Percentiles rank a stretch among this genome's conserved stretches.
phyloP scores from a whole-genome alignment of 2,329 filamentous ascomycete genomes.

The Ophiosphaerella narmari region DNA sequence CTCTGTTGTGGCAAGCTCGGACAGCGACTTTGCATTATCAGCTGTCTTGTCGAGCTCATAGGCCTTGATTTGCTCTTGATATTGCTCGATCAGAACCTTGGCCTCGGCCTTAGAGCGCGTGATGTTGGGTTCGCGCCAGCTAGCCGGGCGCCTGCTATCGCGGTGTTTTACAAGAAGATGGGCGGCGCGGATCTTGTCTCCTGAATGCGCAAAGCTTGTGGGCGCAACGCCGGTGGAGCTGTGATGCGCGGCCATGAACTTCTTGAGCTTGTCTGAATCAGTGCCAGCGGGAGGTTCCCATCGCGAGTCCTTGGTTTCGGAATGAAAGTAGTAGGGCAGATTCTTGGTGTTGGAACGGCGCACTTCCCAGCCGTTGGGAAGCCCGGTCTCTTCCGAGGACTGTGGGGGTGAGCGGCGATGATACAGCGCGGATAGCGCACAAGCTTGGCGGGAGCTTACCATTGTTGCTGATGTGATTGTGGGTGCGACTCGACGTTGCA shows the following conservation, averaged over 20 bases:
- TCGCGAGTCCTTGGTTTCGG: slow-evolving; percentile 80
- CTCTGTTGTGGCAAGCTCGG: slow-evolving; percentile 84
- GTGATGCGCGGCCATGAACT: slow-evolving; percentile 90
- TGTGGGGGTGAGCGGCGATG: slow-evolving; percentile 28
- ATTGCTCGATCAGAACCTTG: slow-evolving; percentile 71
- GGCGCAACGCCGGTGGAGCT: slow-evolving; percentile 58
- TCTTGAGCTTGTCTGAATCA: slow-evolving; percentile 89
- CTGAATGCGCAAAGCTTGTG: slow-evolving; percentile 43
- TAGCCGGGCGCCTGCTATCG: slow-evolving; percentile 84
- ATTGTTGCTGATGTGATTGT: slow-evolving; percentile 18
- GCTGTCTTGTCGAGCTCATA: slow-evolving; percentile 55
- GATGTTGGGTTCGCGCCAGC: slow-evolving; percentile 91
- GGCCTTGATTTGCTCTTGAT: slow-evolving; percentile 77
- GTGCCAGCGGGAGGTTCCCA: slow-evolving; percentile 92
- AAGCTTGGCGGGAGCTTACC: slow-evolving; percentile 28
- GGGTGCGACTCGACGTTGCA: slow-evolving; percentile 11
- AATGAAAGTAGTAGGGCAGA: slow-evolving; percentile 98
- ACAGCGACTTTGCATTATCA: slow-evolving; percentile 56
- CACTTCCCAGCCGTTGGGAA: slow-evolving; percentile 90
- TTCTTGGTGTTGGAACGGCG: slow-evolving; percentile 98
- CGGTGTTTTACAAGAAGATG: slow-evolving; percentile 94
- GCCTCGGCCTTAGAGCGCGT: slow-evolving; percentile 89
- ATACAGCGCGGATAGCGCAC: slow-evolving; percentile 1
- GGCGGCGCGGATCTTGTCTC: slow-evolving; percentile 87
- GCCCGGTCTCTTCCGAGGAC: slow-evolving; percentile 58